These are phyloP conservation scores for Metarhizium guizhouense DNA, from an alignment of 2,329 filamentous ascomycete species.

Conservation along the genomic window DNA sequence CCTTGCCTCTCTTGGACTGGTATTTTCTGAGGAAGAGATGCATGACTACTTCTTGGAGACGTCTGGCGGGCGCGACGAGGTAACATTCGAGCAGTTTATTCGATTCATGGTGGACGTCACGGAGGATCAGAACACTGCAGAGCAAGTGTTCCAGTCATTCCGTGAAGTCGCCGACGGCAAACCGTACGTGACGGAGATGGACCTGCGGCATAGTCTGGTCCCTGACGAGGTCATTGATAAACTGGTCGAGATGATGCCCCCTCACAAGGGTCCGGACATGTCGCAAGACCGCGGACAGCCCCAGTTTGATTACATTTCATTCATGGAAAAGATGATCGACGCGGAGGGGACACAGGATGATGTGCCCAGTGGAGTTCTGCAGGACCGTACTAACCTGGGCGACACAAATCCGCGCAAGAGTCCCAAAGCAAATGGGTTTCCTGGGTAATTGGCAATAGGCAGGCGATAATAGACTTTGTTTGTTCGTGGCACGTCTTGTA, in stretches of 20 bases:
- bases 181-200: slow-evolving; percentile 96
- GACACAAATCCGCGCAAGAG: slow-evolving; percentile 23
- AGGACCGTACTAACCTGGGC: slow-evolving; percentile 25
- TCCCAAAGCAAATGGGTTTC: slow-evolving; percentile 24
- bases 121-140: slow-evolving; percentile 96
- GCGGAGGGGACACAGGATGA: slow-evolving; percentile 22
- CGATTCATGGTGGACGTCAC: slow-evolving; percentile 99
- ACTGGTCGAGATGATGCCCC: slow-evolving; percentile 76
- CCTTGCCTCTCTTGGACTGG: slow-evolving; percentile 85
- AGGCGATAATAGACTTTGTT: not conserved
- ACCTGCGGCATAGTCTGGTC: slow-evolving; percentile 87
- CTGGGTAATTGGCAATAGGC: not conserved
- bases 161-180: slow-evolving; percentile 96
- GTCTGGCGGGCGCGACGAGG: slow-evolving; percentile 67
- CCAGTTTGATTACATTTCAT: slow-evolving; percentile 93
- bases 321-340: slow-evolving; percentile 81
- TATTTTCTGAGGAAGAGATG: slow-evolving; percentile 98
- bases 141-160: slow-evolving; percentile 98
- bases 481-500: slow-evolving; percentile 3
- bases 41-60: slow-evolving; percentile 87
- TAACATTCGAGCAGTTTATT: slow-evolving; percentile 98
- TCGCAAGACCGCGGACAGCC: slow-evolving; percentile 73
- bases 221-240: slow-evolving; percentile 96
- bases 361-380: slow-evolving; percentile 20
- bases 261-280: slow-evolving; percentile 75